Conservation (phyloP, 208 protist genomes). For the Angomonas deanei region DNA sequence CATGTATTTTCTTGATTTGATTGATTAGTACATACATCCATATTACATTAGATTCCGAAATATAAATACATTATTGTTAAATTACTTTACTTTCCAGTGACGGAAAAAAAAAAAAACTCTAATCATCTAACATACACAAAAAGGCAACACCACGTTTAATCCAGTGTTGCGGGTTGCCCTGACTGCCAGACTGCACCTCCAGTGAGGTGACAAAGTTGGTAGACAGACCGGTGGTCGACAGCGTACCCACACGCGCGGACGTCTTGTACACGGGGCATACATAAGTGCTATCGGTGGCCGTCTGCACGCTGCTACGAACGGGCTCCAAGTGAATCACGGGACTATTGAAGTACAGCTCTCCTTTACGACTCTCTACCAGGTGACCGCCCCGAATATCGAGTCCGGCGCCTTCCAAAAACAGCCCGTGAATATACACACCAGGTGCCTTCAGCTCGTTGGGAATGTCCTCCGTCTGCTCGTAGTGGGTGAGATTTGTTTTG, state of each 20-base stretch:
- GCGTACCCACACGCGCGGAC: constrained; percentile 77
- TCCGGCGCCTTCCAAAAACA: constrained; percentile 88
- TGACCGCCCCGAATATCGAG: constrained; percentile 36
- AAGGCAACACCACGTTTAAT: constrained; percentile 90
- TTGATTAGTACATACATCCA: neutral
- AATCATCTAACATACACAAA: constrained; percentile 92
- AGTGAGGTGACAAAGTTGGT: constrained; percentile 91
- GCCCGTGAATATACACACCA: constrained; percentile 91
- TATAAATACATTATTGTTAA: constrained; percentile 4
- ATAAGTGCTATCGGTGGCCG: constrained; percentile 42
- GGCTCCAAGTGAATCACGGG: constrained; percentile 91
- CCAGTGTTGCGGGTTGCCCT: constrained; percentile 76
- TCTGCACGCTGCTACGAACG: constrained; percentile 31
- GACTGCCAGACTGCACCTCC: constrained; percentile 39
- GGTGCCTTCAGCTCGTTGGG: constrained; percentile 29
- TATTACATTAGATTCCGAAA: neutral
- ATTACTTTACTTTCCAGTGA: neutral
- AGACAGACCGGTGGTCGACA: constrained; percentile 89
- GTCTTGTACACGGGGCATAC: constrained; percentile 93
- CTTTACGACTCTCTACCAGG: constrained; percentile 77
- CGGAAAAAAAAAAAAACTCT: constrained; percentile 5
- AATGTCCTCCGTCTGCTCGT: constrained; percentile 68
- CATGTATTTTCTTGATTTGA: neutral
- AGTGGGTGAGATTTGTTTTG: constrained; percentile 76
- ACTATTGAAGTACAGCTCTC: constrained; percentile 81